phyloP scores from a whole-genome alignment of 148 eudicot species.

The Camellia sinensis region DNA sequence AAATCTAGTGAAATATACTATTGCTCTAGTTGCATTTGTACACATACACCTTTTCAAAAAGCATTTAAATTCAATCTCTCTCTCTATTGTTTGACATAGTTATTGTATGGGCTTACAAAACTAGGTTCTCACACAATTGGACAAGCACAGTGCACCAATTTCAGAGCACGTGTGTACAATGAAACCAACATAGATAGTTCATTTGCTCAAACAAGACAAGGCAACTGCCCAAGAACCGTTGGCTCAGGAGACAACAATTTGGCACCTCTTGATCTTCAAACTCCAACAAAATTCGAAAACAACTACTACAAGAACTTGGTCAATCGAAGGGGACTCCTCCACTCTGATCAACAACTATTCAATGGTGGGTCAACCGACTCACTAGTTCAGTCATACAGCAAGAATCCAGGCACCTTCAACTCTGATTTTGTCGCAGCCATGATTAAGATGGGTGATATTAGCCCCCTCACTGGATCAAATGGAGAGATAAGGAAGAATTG shows the following conservation, averaged over 20 bases:
- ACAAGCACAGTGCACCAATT: slow-evolving; percentile 51
- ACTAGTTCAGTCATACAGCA: slow-evolving; percentile 30
- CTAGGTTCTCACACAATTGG: slow-evolving; percentile 63
- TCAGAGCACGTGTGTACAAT: slow-evolving; percentile 46
- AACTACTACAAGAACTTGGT: slow-evolving; percentile 39
- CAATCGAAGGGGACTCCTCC: slow-evolving; percentile 44
- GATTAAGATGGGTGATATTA: slow-evolving; percentile 64
- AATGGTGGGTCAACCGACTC: slow-evolving; percentile 58
- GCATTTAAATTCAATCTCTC: too few relatives aligned
- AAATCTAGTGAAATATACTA: too few relatives aligned
- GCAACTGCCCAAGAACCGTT: slow-evolving; percentile 32
- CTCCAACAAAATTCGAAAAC: slow-evolving; percentile 49
- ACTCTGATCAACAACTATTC: slow-evolving; percentile 56
- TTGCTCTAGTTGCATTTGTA: too few relatives aligned
- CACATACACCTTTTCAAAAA: too few relatives aligned
- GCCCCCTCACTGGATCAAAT: slow-evolving; percentile 55
- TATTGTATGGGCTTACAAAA: neutral
- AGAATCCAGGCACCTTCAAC: slow-evolving; percentile 21
- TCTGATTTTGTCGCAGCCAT: slow-evolving; percentile 48
- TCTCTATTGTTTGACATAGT: too few relatives aligned
- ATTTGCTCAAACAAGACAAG: slow-evolving; percentile 29
- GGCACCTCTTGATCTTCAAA: slow-evolving; percentile 47
- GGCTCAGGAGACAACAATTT: slow-evolving; percentile 47
- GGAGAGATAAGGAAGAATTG: slow-evolving; percentile 74
- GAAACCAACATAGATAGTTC: slow-evolving; percentile 50